Evolutionary conservation across 148 eudicot genomes (phyloP), one percentile per base, ranked within the genome.

Genomic region (Euryodendron excelsum): DNA sequence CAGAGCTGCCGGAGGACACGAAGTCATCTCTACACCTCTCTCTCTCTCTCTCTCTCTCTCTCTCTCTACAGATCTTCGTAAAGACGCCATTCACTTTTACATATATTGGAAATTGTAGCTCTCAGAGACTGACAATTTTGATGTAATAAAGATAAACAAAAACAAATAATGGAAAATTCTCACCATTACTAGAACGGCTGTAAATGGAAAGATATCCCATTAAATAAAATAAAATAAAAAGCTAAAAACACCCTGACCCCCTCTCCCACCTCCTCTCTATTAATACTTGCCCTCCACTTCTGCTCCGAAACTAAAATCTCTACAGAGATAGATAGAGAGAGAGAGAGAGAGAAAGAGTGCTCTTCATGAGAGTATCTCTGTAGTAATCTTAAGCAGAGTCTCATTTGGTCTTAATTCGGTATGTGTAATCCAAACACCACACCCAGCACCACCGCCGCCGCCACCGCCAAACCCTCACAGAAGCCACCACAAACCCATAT

Each of bases 381-480:
- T 5, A 37, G 5, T n/a, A 59, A 5, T 23, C 33, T 31, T 4
- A 72, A 79, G 12, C 21, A 55, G 47, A 21, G 17, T 17, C 4
- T 9, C 52, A n/a, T n/a, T n/a, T n/a, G n/a, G n/a, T n/a, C n/a
- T n/a, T n/a, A n/a, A n/a, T n/a, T n/a, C n/a, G n/a, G n/a, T n/a
- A 87, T 87, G 89, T 85, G 87, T 69, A 87, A 82, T 44, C 82
- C 83, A 37, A 84, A 82, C 39, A 85, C 69, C 68, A 52, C 76
- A 34, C 0, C 63, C 21, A 11, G 77, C 18, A 8, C 69, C 80
- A 39, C 44, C 77, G 44, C 36, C 48, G 52, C 56, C 62, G 60
- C 70, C 79, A 11, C 45, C 77, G 37, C 74, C 44, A 5, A 3
- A 39, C 0, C 48, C 0, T 17, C 18, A 15, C 70, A 66, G 14